Evolutionary conservation across 2,329 filamentous ascomycete species (phyloP).

Genomic region (Knufia fluminis): DNA sequence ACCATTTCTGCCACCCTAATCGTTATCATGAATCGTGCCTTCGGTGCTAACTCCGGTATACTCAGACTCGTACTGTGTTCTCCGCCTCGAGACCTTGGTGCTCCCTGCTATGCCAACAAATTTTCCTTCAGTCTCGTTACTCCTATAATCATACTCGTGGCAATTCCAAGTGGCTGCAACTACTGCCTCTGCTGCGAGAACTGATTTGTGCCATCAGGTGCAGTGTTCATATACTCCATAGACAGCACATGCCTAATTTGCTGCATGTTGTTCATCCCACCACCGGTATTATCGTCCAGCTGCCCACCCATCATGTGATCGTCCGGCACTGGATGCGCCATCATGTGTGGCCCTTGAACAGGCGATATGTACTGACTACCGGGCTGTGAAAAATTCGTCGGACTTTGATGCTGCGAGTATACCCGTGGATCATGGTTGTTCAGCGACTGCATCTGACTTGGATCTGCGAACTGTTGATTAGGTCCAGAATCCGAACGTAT

Average conservation of each 20-base stretch:
- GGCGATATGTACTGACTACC: conserved; percentile 13
- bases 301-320: conserved; percentile 23
- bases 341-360: conserved; percentile 13
- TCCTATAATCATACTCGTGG: too few species aligned
- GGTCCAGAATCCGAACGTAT: conserved; percentile 13
- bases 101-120: too few species aligned
- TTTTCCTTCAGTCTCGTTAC: too few species aligned
- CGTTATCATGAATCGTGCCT: too few species aligned
- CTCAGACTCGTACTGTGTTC: too few species aligned
- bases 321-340: conserved; percentile 11
- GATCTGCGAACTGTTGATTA: conserved; percentile 8
- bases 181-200: conserved; percentile 1
- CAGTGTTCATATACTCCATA: conserved; percentile 22
- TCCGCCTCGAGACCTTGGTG: too few species aligned
- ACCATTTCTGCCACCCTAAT: too few species aligned
- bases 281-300: conserved; percentile 10
- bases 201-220: conserved; percentile 3
- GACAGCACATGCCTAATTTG: conserved; percentile 22
- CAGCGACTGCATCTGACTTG: conserved; percentile 3
- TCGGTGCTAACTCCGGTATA: too few species aligned
- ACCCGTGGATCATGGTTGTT: conserved; percentile 7
- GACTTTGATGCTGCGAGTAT: conserved; percentile 8
- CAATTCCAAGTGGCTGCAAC: too few species aligned
- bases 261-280: conserved; percentile 22
- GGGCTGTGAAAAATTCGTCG: conserved; percentile 10